Percentiles rank a stretch among this genome's conserved stretches.
phyloP scores from a whole-genome alignment of 2,329 filamentous ascomycete species.

The Sporothrix globosa region DNA sequence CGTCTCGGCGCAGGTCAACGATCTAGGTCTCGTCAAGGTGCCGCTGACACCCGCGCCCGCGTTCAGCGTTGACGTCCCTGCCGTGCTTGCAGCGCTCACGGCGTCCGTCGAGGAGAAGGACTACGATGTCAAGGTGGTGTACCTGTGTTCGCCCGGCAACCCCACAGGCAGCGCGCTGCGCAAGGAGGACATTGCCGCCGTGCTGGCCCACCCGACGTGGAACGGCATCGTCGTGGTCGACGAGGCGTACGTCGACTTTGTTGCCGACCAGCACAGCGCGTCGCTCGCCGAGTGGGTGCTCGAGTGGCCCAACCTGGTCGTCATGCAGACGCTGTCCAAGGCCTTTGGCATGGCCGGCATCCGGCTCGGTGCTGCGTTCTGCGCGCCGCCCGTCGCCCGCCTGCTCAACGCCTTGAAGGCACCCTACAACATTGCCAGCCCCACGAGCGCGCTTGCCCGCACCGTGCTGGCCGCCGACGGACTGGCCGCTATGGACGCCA shows the following conservation, averaged over 20 bases:
- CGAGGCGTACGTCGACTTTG: conserved; percentile 96
- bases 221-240: conserved; percentile 93
- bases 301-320: conserved; percentile 92
- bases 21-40: conserved; percentile 83
- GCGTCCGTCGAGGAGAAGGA: conserved; percentile 39
- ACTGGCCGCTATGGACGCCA: conserved; percentile 70
- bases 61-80: conserved; percentile 74
- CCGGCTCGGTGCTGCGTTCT: conserved; percentile 83
- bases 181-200: conserved; percentile 71
- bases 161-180: conserved; percentile 80
- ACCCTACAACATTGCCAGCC: conserved; percentile 91
- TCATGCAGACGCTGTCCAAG: conserved; percentile 98
- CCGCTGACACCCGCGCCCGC: conserved; percentile 71
- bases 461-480: conserved; percentile 71
- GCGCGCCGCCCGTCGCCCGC: conserved; percentile 70
- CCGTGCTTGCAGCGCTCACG: conserved; percentile 65
- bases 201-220: conserved; percentile 88
- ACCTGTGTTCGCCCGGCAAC: conserved; percentile 94
- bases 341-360: conserved; percentile 96
- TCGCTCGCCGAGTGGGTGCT: conserved; percentile 89
- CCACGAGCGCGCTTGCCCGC: conserved; percentile 78
- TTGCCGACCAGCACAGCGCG: conserved; percentile 62
- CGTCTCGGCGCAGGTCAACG: conserved; percentile 93
- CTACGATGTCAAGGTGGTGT: conserved; percentile 78
- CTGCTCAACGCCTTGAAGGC: conserved; percentile 93